These are phyloP conservation scores for Pythium periplocum DNA, from an alignment of 352 stramenopile species.

Conservation along the genomic window DNA sequence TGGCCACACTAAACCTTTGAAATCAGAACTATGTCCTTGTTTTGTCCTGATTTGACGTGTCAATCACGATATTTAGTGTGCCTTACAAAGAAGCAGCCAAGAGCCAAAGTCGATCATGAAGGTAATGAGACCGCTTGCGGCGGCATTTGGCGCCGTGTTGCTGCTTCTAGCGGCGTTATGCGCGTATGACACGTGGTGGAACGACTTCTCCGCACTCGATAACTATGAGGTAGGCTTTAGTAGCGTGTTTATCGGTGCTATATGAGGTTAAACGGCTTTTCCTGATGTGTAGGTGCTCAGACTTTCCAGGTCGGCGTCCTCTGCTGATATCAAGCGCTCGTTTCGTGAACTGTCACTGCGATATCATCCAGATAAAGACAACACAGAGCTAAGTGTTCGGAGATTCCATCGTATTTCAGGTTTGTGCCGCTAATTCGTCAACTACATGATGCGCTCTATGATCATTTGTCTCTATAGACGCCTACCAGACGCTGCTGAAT, in stretches of 20 bases:
- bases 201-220: slow-evolving; percentile 32
- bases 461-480: slow-evolving; percentile 13
- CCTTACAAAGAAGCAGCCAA: no score
- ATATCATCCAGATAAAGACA: slow-evolving; percentile 70
- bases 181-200: slow-evolving; percentile 27
- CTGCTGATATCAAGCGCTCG: slow-evolving; percentile 42
- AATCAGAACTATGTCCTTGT: no score
- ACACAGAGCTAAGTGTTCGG: slow-evolving; percentile 20
- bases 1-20: no score
- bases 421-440: background rate
- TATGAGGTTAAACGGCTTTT: no score
- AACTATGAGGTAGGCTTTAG: slow-evolving; percentile 27
- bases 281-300: slow-evolving; percentile 18
- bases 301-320: slow-evolving; percentile 15
- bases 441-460: no score
- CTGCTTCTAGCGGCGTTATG: slow-evolving; percentile 7
- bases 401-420: slow-evolving; percentile 37
- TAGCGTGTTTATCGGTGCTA: background rate
- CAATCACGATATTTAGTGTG: no score
- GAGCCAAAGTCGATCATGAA: no score
- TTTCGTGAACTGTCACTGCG: slow-evolving; percentile 68
- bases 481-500: slow-evolving; percentile 24
- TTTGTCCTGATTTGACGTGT: no score
- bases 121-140: no score
- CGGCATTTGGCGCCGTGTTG: slow-evolving; percentile 1